A percentile compares a stretch with the other conserved stretches of the same genome.
Evolutionary conservation across 2,329 filamentous ascomycete genomes (phyloP).

Genomic region (Hypoxylon sp.): DNA sequence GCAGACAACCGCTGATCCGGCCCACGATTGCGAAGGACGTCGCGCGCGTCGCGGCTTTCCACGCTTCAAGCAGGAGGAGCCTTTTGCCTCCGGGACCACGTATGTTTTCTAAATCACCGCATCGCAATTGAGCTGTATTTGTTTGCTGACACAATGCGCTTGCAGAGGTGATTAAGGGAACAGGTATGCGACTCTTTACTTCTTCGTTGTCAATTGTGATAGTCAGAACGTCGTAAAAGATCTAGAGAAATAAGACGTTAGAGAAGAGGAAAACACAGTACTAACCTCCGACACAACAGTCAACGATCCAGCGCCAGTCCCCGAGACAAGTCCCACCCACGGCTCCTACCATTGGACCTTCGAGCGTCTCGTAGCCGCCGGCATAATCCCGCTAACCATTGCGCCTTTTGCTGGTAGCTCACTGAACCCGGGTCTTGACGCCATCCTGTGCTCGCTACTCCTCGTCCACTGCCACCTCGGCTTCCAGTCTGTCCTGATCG

Average conservation of each 20-base stretch:
- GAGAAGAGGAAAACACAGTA: constrained; percentile 7
- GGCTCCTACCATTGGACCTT: constrained; percentile 99
- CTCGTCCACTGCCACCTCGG: constrained; percentile 96
- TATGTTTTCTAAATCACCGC: constrained; percentile 63
- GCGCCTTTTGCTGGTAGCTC: constrained; percentile 93
- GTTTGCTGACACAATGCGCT: constrained; percentile 60
- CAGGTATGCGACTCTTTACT: constrained; percentile 67
- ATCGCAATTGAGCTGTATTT: constrained; percentile 16
- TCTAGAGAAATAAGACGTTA: background rate
- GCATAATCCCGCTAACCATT: constrained; percentile 87
- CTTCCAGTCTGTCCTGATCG: constrained; percentile 90
- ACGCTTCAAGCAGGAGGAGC: constrained; percentile 81
- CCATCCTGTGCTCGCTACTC: constrained; percentile 83
- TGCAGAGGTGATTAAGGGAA: constrained; percentile 81
- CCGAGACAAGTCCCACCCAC: constrained; percentile 80
- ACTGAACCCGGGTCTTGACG: constrained; percentile 90
- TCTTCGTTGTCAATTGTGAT: constrained; percentile 16
- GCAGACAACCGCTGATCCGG: constrained; percentile 52
- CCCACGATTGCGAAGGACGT: constrained; percentile 55
- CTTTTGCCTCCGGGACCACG: constrained; percentile 89
- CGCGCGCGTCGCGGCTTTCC: constrained; percentile 82
- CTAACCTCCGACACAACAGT: constrained; percentile 64
- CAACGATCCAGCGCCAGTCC: constrained; percentile 87
- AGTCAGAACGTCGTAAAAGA: background rate
- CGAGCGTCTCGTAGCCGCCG: constrained; percentile 86